These are phyloP conservation scores for Trichoderma sp. DNA, from an alignment of 2,329 filamentous ascomycete genomes.

Conservation along the genomic window DNA sequence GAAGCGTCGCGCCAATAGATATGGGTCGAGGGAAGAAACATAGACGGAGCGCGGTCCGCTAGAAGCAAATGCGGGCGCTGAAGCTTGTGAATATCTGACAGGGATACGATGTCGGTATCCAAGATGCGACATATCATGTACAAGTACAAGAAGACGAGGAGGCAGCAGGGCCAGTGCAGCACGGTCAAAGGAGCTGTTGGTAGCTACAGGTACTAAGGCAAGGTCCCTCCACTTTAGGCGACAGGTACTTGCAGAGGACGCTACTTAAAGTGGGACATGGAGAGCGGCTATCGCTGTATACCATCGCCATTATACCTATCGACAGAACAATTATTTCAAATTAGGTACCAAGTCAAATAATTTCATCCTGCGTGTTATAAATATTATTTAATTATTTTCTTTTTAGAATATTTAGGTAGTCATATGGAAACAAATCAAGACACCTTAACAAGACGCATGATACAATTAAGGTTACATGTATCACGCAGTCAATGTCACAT, in stretches of 20 bases:
- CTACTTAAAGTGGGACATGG: not conserved
- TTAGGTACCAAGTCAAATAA: too few species aligned
- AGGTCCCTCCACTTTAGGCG: too few species aligned
- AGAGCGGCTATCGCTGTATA: too few species aligned
- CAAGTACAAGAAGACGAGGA: not conserved
- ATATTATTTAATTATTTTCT: too few species aligned
- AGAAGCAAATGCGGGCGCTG: not conserved
- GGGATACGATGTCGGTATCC: not conserved
- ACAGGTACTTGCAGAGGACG: too few species aligned
- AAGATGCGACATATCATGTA: conserved; percentile 5
- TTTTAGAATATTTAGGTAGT: too few species aligned
- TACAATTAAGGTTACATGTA: not conserved
- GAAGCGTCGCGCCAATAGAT: not conserved
- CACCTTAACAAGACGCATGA: too few species aligned
- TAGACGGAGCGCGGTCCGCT: not conserved
- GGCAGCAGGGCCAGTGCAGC: not conserved
- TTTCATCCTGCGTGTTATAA: too few species aligned
- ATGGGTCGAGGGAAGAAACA: not conserved
- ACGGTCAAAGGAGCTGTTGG: not conserved
- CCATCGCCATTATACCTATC: too few species aligned
- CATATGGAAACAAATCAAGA: too few species aligned
- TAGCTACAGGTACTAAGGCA: not conserved
- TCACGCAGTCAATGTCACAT: not conserved
- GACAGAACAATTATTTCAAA: too few species aligned
- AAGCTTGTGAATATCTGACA: not conserved